Evolutionary conservation across 139 green algal species (phyloP).

Genomic region (Auxenochlorella pyrenoidosa): DNA sequence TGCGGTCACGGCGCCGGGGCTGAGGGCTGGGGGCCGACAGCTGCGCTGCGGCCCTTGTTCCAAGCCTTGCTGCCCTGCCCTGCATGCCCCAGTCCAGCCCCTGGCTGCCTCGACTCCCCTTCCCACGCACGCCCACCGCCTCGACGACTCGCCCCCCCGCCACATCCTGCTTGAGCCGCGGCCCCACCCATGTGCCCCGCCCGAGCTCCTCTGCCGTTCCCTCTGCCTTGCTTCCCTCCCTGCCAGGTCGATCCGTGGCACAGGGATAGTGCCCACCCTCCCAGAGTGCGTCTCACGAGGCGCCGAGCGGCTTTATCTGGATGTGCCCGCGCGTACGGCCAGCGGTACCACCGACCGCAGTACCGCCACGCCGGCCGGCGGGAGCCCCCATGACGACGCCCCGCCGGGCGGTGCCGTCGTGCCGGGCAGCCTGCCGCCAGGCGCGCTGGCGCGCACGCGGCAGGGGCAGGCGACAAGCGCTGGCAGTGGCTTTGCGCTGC

Average conservation of each 20-base stretch:
- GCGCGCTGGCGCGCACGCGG: not conserved
- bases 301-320: not conserved
- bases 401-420: not conserved
- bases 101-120: not conserved
- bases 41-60: not conserved
- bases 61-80: not conserved
- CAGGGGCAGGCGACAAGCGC: not conserved
- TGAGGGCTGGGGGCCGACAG: not conserved
- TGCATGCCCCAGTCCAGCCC: not conserved
- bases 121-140: not conserved
- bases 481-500: not conserved
- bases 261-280: not conserved
- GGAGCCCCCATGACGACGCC: not conserved
- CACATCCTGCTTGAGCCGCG: too few species aligned
- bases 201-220: not conserved
- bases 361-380: not conserved
- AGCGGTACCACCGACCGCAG: not conserved
- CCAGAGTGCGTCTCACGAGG: not conserved
- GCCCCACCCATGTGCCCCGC: not conserved
- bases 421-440: conserved; percentile 2
- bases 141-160: not conserved
- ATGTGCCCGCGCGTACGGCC: not conserved
- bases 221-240: not conserved
- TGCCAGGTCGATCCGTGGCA: conserved; percentile 26
- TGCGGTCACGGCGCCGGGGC: too few species aligned